A percentile compares a stretch with the other conserved stretches of the same genome.
Evolutionary conservation across 148 eudicot species (phyloP).

Genomic region (Dianthus caryophyllus): DNA sequence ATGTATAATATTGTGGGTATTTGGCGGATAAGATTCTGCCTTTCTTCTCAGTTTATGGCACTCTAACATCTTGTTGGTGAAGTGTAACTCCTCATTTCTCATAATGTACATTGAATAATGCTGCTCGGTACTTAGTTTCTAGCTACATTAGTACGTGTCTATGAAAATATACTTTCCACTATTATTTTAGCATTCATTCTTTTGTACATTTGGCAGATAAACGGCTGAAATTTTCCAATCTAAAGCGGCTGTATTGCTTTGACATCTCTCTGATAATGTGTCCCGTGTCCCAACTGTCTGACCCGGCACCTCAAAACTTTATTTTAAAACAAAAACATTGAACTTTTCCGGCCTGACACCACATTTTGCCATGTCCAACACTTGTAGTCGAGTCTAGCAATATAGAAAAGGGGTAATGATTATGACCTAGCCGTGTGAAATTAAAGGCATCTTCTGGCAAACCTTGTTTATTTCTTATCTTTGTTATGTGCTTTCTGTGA

Average conservation of each 20-base stretch:
- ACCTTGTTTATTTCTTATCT: background rate
- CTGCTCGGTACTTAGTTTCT: background rate
- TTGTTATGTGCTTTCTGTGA: conserved; percentile 1
- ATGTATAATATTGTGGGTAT: background rate
- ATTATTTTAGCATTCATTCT: background rate
- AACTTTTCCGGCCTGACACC: no score
- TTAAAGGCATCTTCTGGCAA: background rate
- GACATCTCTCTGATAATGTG: no score
- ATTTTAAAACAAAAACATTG: no score
- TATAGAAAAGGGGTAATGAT: background rate
- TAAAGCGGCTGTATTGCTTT: background rate
- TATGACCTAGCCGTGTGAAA: background rate
- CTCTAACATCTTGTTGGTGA: no score
- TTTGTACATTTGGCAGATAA: background rate
- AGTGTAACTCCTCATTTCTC: no score
- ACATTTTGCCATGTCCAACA: no score
- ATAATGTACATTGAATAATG: background rate
- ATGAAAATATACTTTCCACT: background rate
- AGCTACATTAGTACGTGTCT: background rate
- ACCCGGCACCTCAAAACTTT: no score
- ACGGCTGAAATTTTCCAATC: background rate
- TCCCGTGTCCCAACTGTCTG: no score
- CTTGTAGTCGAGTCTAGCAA: no score
- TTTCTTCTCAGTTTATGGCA: background rate
- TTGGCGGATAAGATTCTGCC: background rate